Base-by-base conservation (phyloP, 768 basidiomycete species). In the Serpula lacrymans region DNA sequence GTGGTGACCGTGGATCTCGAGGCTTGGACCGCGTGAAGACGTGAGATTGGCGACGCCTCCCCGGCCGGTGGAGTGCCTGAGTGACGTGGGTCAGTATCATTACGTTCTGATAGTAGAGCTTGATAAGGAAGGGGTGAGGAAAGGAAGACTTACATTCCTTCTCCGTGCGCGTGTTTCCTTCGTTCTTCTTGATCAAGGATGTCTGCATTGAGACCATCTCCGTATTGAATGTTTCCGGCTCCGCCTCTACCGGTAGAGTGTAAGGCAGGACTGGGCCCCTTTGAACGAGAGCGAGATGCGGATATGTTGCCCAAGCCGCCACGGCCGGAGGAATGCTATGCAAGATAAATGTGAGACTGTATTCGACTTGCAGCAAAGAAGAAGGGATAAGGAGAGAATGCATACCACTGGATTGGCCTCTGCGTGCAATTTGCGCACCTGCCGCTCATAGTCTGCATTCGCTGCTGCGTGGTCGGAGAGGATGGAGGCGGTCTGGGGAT, bases 41-140 rank as follows among this genome's bases (percentile, higher is more conserved):
- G 72, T 75, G 16, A 84, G 51, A 47, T 86, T 86, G 3, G 78
- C 84, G 5, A 58, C 46, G n/a, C 84, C 84, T 25, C 84, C 84
- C 36, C 84, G 77, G 32, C 83, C 83, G 1, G 75, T 78, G 4
- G 82, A 84, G 54, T 84, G 81, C 11, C 79, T 81, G 39, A 11
- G 13, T 22, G n/a, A 14, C 17, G 46, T 34, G 28, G 12, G 12
- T 37, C 11, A 24, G n/a, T 17, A 16, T 22, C 11, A 25, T 40
- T n/a, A 21, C 18, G n/a, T 14, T 30, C 45, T 34, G n/a, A n/a
- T n/a, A n/a, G n/a, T n/a, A n/a, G n/a, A 48, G 41, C 8, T 28
- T 30, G 10, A 40, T 33, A 20, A 35, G 22, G 27, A 16, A 10
- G 6, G 16, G 20, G 14, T 23, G 20, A 20, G 6, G n/a, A 26